Evolutionary conservation across 495 filamentous ascomycete species (phyloP).

Genomic region (Aspergillus coremiiformis): DNA sequence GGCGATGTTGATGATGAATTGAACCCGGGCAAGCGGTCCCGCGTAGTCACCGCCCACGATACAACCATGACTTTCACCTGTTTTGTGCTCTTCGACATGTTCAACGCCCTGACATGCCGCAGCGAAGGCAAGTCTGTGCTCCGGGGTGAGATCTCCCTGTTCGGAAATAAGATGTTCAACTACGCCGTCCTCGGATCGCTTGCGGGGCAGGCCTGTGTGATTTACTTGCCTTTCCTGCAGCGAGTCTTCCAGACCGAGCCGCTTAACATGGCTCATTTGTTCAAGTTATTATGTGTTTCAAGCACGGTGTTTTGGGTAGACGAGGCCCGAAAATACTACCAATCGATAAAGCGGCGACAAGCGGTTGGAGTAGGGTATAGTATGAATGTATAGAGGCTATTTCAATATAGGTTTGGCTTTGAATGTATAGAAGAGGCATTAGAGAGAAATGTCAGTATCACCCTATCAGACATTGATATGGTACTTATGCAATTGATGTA

Average conservation of each 20-base stretch:
- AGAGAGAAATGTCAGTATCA: background rate
- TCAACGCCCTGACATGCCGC: constrained; percentile 90
- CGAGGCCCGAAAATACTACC: constrained; percentile 72
- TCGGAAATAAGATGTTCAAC: constrained; percentile 90
- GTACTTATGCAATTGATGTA: background rate
- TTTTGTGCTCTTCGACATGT: constrained; percentile 99
- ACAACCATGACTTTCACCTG: constrained; percentile 99
- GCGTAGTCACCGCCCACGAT: constrained; percentile 80
- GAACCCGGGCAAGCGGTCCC: constrained; percentile 33
- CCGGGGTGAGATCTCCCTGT: constrained; percentile 72
- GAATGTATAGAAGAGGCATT: background rate
- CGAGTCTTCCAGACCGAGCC: constrained; percentile 93
- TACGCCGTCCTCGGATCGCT: constrained; percentile 81
- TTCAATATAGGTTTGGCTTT: constrained; percentile 3
- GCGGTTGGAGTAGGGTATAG: constrained; percentile 38
- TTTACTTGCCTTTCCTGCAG: constrained; percentile 91
- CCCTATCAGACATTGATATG: background rate
- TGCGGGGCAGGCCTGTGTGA: constrained; percentile 77
- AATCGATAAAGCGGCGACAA: constrained; percentile 26
- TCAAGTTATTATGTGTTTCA: constrained; percentile 62
- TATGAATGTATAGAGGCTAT: constrained; percentile 31
- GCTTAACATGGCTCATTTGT: constrained; percentile 61
- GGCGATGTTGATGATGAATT: constrained; percentile 43
- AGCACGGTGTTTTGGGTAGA: constrained; percentile 93
- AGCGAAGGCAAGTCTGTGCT: constrained; percentile 86